These are phyloP conservation scores for Dillenia suffruticosa DNA, from an alignment of 164 flowering plant genomes.

Conservation along the genomic window DNA sequence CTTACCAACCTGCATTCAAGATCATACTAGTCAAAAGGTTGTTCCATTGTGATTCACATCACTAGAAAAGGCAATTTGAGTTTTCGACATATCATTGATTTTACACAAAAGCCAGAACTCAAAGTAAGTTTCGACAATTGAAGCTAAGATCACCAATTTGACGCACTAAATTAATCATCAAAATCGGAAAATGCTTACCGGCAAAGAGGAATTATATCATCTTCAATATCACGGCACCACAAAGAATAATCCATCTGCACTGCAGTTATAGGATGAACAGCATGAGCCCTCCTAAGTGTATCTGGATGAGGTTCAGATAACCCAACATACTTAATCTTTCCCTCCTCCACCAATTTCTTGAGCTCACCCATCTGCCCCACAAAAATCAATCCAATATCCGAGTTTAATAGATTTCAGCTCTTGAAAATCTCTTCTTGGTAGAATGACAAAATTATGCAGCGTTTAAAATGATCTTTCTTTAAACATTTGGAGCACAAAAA, in stretches of 20 bases:
- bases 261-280: slow-evolving; percentile 56
- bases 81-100: not conserved
- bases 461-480: not conserved
- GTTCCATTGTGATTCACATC: too few species aligned
- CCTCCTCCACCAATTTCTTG: slow-evolving; percentile 36
- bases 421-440: too few species aligned
- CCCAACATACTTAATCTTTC: slow-evolving; percentile 33
- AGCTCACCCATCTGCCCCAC: slow-evolving; percentile 26
- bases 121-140: too few species aligned
- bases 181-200: slow-evolving; percentile 24
- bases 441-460: too few species aligned
- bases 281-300: slow-evolving; percentile 58
- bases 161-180: too few species aligned
- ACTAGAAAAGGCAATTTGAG: too few species aligned
- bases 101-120: not conserved
- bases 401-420: too few species aligned
- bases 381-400: not conserved
- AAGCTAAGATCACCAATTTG: too few species aligned
- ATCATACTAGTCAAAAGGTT: too few species aligned
- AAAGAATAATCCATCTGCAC: slow-evolving; percentile 66
- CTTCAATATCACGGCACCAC: slow-evolving; percentile 59
- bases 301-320: slow-evolving; percentile 47
- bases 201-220: slow-evolving; percentile 56
- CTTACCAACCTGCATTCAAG: too few species aligned
- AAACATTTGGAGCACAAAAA: not conserved